Percentiles rank a stretch among this genome's conserved stretches.
Evolutionary conservation across 805 yeast species (phyloP).

Genomic region (Jamesozyma rosinii): DNA sequence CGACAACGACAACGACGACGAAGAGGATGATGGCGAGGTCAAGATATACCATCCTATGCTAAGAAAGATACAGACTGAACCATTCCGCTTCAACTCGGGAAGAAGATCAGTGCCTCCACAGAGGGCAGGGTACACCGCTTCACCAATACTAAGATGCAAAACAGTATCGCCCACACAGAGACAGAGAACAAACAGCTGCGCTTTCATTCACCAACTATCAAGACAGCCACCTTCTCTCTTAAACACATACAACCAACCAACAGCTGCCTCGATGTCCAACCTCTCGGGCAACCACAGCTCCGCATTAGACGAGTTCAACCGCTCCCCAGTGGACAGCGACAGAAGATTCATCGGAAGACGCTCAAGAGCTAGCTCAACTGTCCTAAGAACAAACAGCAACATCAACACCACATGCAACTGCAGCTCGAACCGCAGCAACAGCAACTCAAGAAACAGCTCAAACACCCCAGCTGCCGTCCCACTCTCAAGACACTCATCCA

Average conservation of each 20-base stretch:
- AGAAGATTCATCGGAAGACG: neutral
- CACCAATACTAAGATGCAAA: neutral
- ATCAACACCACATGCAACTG: neutral
- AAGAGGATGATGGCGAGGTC: neutral
- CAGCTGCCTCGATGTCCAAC: neutral
- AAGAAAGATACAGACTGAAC: constrained; percentile 5
- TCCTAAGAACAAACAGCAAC: neutral
- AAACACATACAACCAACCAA: neutral
- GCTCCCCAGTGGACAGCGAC: neutral
- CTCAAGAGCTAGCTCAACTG: neutral
- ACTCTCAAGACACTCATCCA: constrained; percentile 7
- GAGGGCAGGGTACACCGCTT: neutral
- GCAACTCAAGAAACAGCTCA: neutral
- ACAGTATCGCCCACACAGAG: neutral
- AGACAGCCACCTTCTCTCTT: constrained; percentile 4
- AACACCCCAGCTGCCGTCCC: neutral
- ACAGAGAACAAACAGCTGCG: constrained; percentile 11
- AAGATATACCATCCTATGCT: too few relatives aligned
- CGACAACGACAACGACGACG: neutral
- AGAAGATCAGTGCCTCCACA: neutral
- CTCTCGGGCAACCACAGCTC: neutral
- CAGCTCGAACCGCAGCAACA: neutral
- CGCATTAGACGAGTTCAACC: neutral
- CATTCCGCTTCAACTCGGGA: neutral
- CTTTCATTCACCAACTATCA: constrained; percentile 8